These are phyloP conservation scores for Andrographis paniculata DNA, from an alignment of 305 asterid species.

Conservation along the genomic window DNA sequence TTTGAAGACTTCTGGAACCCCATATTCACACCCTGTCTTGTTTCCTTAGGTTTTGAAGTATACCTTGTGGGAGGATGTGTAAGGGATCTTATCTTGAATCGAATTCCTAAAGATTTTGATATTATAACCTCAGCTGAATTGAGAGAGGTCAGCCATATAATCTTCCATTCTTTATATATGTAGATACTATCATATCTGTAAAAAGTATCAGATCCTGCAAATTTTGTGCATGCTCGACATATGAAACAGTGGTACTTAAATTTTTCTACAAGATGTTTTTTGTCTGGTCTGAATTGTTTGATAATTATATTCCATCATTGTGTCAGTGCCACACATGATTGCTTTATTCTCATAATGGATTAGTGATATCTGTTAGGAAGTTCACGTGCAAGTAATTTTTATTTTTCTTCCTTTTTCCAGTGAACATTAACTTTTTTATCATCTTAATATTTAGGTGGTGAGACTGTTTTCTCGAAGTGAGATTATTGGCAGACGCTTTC, in stretches of 20 bases:
- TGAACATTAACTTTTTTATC: slow-evolving; percentile 5
- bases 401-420: not conserved
- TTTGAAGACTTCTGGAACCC: too few relatives aligned
- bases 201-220: not conserved
- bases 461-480: slow-evolving; percentile 64
- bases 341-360: too few relatives aligned
- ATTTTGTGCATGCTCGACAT: not conserved
- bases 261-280: too few relatives aligned
- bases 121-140: slow-evolving; percentile 86
- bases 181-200: not conserved
- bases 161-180: not conserved
- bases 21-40: slow-evolving; percentile 9
- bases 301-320: too few relatives aligned
- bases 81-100: slow-evolving; percentile 71
- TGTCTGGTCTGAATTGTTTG: too few relatives aligned
- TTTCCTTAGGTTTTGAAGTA: slow-evolving; percentile 70
- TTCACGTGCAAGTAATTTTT: too few relatives aligned
- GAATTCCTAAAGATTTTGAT: slow-evolving; percentile 87
- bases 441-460: slow-evolving; percentile 52
- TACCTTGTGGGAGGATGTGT: slow-evolving; percentile 97
- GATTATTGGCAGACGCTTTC: slow-evolving; percentile 84
- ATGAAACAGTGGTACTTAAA: too few relatives aligned
- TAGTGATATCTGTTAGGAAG: too few relatives aligned
- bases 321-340: too few relatives aligned
- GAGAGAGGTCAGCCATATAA: slow-evolving; percentile 41